These are phyloP conservation scores for Golubevia sp. DNA, from an alignment of 1,284 basidiomycete species.

Conservation along the genomic window DNA sequence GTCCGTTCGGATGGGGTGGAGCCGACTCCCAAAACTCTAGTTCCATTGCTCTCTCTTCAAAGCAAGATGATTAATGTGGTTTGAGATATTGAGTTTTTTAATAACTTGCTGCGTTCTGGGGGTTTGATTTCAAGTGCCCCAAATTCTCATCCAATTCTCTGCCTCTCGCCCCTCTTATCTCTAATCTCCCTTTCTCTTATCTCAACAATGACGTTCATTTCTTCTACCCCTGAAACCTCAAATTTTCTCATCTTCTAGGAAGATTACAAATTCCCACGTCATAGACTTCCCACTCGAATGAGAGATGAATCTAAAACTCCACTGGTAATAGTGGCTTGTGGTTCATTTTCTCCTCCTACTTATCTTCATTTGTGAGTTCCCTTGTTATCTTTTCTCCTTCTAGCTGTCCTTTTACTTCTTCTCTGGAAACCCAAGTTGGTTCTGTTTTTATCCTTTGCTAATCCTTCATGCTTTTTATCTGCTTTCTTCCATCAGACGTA, in stretches of 20 bases:
- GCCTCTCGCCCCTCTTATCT: not conserved
- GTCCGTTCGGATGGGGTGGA: too few relatives aligned
- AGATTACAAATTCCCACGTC: constrained; percentile 51
- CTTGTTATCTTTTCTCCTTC: too few relatives aligned
- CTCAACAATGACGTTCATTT: too few relatives aligned
- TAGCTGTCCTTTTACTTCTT: too few relatives aligned
- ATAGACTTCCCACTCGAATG: constrained; percentile 52
- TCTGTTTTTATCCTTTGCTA: constrained; percentile 1
- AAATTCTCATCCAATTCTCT: too few relatives aligned
- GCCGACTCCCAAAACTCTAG: too few relatives aligned
- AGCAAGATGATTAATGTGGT: too few relatives aligned
- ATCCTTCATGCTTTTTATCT: constrained; percentile 77
- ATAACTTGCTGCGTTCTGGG: too few relatives aligned
- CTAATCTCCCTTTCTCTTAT: not conserved
- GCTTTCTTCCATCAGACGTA: constrained; percentile 72
- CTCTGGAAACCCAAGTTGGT: not conserved
- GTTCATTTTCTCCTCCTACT: constrained; percentile 67
- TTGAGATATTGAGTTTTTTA: too few relatives aligned
- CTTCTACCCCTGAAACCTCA: not conserved
- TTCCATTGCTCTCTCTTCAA: too few relatives aligned
- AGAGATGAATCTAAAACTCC: constrained; percentile 53
- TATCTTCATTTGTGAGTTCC: constrained; percentile 65
- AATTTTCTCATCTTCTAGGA: constrained; percentile 13
- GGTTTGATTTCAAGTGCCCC: too few relatives aligned
- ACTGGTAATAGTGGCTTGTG: constrained; percentile 65